These are phyloP conservation scores for Fusarium annulatum DNA, from an alignment of 2,329 filamentous ascomycete species.

Conservation along the genomic window DNA sequence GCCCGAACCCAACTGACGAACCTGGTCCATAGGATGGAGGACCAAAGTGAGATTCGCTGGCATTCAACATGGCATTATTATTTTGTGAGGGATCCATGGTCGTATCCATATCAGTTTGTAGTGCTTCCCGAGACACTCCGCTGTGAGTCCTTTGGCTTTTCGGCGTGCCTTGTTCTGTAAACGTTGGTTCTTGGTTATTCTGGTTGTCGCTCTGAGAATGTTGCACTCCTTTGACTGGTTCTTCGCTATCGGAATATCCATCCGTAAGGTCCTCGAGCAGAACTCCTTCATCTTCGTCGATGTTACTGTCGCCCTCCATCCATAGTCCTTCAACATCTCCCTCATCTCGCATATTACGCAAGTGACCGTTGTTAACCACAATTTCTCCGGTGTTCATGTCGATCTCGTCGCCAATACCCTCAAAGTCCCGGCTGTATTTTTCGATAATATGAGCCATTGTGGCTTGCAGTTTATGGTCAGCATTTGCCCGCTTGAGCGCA, in stretches of 20 bases:
- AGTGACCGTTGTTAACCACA: constrained; percentile 90
- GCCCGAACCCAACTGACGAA: neutral
- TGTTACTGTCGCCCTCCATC: constrained; percentile 45
- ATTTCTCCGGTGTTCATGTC: constrained; percentile 84
- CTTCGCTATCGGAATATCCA: constrained; percentile 34
- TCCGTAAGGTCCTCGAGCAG: constrained; percentile 48
- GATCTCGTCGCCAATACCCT: constrained; percentile 87
- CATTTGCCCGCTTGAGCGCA: constrained; percentile 70
- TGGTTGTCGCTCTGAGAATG: constrained; percentile 14
- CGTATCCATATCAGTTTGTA: neutral
- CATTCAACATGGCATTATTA: neutral
- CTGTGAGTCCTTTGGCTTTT: neutral
- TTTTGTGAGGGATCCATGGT: neutral
- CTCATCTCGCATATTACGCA: constrained; percentile 69
- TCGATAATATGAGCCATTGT: constrained; percentile 89
- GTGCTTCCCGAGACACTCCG: neutral
- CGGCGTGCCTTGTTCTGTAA: neutral
- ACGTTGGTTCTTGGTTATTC: neutral
- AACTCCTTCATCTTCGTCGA: constrained; percentile 52
- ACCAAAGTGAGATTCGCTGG: neutral
- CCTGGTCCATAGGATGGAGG: neutral
- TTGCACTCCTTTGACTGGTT: constrained; percentile 18
- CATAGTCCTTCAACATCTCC: constrained; percentile 56
- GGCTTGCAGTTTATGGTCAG: constrained; percentile 80
- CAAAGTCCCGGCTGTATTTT: constrained; percentile 88